Percentiles rank a stretch among this genome's conserved stretches.
Conservation (phyloP, 1,284 basidiomycete species). For the Erythrobasidium hasegawianum region DNA sequence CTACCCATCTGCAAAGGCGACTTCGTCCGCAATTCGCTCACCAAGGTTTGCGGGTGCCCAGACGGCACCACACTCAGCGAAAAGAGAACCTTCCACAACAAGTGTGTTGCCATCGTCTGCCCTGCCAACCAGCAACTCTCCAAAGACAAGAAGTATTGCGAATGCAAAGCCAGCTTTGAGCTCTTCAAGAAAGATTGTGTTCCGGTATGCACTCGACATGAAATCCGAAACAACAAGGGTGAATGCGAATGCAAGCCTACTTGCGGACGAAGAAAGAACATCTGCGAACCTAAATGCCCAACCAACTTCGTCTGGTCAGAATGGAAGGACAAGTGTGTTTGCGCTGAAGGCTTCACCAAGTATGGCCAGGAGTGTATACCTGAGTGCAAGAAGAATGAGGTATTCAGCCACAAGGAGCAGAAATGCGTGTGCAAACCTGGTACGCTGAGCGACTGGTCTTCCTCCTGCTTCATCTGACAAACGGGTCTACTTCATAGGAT, state of each 20-base stretch:
- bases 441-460: background rate
- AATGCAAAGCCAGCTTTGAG: background rate
- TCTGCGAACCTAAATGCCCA: background rate
- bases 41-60: too few relatives aligned
- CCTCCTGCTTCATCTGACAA: too few relatives aligned
- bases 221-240: conserved; percentile 12
- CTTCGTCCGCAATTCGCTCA: too few relatives aligned
- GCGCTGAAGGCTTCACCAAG: background rate
- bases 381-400: background rate
- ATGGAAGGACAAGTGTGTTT: conserved; percentile 2
- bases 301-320: background rate
- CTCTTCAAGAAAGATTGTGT: background rate
- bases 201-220: background rate
- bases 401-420: conserved; percentile 7
- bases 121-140: too few relatives aligned
- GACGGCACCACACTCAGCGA: too few relatives aligned
- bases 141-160: too few relatives aligned
- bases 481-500: conserved; percentile 14
- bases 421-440: conserved; percentile 27
- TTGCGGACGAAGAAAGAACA: background rate
- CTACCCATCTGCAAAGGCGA: too few relatives aligned
- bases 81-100: too few relatives aligned
- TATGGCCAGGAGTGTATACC: background rate
- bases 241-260: conserved; percentile 26
- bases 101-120: too few relatives aligned